Base-by-base conservation (phyloP, 1,284 basidiomycete genomes). In the Leccinum pseudoinsigne region DNA sequence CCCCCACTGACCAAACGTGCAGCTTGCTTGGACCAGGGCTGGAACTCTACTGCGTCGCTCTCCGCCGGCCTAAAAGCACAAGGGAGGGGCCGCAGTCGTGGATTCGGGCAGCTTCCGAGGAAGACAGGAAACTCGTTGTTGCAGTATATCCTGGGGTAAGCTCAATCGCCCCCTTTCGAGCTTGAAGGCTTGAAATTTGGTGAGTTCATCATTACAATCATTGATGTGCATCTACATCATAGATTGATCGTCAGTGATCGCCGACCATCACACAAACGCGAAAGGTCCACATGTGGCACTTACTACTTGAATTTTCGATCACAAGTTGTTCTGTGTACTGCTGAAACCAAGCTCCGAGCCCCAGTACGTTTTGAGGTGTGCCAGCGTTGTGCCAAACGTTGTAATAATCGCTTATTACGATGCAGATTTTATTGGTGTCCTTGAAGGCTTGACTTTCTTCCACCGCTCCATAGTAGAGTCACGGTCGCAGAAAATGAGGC, bases 201-300 rank as follows among this genome's bases (percentile, higher is more conserved):
- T 55, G 26, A 4, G 54, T 36, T 28, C 26, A 42, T 9, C 26
- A 28, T 59, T 36, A 23, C 9, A 9, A 21, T 50, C 31, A 45
- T 28, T 28, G 1, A 55, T n/a, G 36, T 53, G 53, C 38, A 28
- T 21, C 53, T 53, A 36, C 6, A 38, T 53, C 23, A 16, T 42
- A 28, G 42, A 54, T 50, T 57, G 28, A 57, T 58, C 45, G 6
- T 58, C 47, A 57, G 18, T n/a, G 40, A 57, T 61, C 6, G 12
- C 38, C 38, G 47, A 45, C 3, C 34, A 34, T 34, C 31, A 34
- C 2, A 28, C 28, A 28, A 28, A 28, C 28, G 28, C 0, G 28
- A 28, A 28, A 28, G 28, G 28, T 28, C 28, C 28, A 28, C 28
- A 28, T 28, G 28, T 28, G 28, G 28, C 28, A 28, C 28, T 28